Base-by-base conservation (phyloP, 2,329 filamentous ascomycete species). In the Paecilomyces fulvus region DNA sequence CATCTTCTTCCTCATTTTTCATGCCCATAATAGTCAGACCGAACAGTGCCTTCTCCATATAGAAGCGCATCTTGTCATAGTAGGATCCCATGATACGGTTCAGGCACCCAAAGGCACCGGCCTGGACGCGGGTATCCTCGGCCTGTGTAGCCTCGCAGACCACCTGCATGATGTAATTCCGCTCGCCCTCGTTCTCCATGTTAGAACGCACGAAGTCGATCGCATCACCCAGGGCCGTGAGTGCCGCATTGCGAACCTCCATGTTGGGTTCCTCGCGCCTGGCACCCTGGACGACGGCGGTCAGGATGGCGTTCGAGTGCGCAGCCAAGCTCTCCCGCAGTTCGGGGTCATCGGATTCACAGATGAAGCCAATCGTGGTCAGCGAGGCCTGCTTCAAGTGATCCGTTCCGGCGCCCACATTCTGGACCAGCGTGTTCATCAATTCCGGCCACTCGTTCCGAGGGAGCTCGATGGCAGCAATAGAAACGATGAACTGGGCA, bases 91-190 rank as follows among this genome's bases (percentile, higher is more conserved):
- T 99, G 75, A 99, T 97, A 68, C 94, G 86, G 83, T 99, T 99
- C 64, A 99, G 79, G 74, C 94, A 97, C 66, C 94, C 94, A 72
- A 96, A 99, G 49, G 94, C 90, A 59, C 91, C 92, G 72, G 96
- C 90, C 76, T 97, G 92, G 73, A 99, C 95, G 70, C 91, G 85
- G 58, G 83, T 84, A 74, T 99, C 94, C 1, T 88, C 82, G 65
- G 92, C 91, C 78, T 99, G 94, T 55, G 94, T 99, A 65, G 94
- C 94, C 80, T 99, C 94, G 77, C 94, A 99, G 68, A 99, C 90
- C 63, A 99, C 94, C 79, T 99, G 94, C 94, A 99, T 99, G 70
- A 99, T 99, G 80, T 97, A 99, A 79, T 99, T 99, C 65, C 94
- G 87, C 81, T 99, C 94, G 67, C 92, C 94, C 76, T 99, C 94